Conservation (phyloP, 768 basidiomycete genomes). For the Sutorius australiensis region DNA sequence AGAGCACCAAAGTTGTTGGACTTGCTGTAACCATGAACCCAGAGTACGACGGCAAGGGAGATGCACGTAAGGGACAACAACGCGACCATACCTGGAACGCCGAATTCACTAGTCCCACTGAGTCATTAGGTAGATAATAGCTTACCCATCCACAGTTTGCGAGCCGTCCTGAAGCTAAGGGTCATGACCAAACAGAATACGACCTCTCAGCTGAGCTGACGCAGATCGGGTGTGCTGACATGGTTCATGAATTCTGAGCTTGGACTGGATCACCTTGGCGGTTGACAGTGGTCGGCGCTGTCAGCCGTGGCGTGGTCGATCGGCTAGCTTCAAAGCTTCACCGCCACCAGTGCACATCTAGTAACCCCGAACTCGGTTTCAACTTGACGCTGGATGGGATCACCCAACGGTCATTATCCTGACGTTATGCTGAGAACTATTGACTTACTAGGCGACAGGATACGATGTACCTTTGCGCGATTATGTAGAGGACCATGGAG, state of each 20-base stretch:
- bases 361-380: background rate
- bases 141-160: slow-evolving; percentile 38
- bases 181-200: slow-evolving; percentile 26
- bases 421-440: background rate
- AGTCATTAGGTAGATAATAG: background rate
- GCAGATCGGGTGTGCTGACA: background rate
- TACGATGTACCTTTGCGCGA: background rate
- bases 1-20: slow-evolving; percentile 39
- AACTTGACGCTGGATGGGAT: slow-evolving; percentile 6
- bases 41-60: slow-evolving; percentile 34
- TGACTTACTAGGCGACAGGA: slow-evolving; percentile 1
- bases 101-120: background rate
- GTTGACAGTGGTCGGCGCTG: background rate
- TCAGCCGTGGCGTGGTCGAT: no score
- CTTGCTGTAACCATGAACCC: slow-evolving; percentile 32
- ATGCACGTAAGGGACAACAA: slow-evolving; percentile 35
- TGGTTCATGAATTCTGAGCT: background rate
- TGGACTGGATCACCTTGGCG: slow-evolving; percentile 2
- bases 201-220: background rate
- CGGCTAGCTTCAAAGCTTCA: background rate
- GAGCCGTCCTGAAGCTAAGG: slow-evolving; percentile 44
- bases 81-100: slow-evolving; percentile 32
- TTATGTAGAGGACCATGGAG: background rate
- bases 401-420: slow-evolving; percentile 7
- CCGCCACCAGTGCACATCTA: slow-evolving; percentile 8